Conservation (phyloP, 2,329 filamentous ascomycete species). For the Nemania abortiva region DNA sequence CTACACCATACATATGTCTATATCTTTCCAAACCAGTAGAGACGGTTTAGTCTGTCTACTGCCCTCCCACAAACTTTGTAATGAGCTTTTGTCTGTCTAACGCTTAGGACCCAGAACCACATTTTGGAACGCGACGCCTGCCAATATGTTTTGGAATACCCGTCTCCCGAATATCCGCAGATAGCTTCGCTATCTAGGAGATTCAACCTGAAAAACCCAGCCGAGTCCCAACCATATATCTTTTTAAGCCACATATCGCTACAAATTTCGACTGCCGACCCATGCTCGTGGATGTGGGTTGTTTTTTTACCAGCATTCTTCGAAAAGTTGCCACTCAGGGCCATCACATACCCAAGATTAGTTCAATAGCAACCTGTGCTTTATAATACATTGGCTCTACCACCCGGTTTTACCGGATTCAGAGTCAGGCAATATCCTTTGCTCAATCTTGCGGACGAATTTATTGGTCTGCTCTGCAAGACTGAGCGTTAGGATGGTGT, state of each 20-base stretch:
- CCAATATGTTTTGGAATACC: conserved; percentile 7
- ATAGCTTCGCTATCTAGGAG: conserved; percentile 2
- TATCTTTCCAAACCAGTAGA: conserved; percentile 1
- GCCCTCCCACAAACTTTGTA: not conserved
- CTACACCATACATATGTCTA: conserved; percentile 27
- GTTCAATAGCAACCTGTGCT: not conserved
- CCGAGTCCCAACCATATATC: conserved; percentile 1
- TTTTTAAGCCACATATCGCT: not conserved
- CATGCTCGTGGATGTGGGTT: not conserved
- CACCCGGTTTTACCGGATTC: conserved; percentile 48
- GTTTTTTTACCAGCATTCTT: not conserved
- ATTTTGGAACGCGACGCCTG: conserved; percentile 27
- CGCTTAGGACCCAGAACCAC: conserved; percentile 10
- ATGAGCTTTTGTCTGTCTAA: conserved; percentile 24
- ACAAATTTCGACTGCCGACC: not conserved
- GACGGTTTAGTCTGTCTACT: conserved; percentile 1
- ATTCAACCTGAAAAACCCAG: conserved; percentile 2
- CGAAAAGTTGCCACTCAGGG: not conserved
- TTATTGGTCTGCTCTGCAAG: conserved; percentile 98
- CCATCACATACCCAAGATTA: conserved; percentile 7
- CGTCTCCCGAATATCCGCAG: conserved; percentile 12
- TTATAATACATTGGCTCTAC: not conserved
- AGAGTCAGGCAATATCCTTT: conserved; percentile 61
- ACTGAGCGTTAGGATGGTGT: conserved; percentile 93
- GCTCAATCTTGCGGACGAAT: conserved; percentile 83